Conservation (phyloP, 306 rosid species). For the Medicago arabica region DNA sequence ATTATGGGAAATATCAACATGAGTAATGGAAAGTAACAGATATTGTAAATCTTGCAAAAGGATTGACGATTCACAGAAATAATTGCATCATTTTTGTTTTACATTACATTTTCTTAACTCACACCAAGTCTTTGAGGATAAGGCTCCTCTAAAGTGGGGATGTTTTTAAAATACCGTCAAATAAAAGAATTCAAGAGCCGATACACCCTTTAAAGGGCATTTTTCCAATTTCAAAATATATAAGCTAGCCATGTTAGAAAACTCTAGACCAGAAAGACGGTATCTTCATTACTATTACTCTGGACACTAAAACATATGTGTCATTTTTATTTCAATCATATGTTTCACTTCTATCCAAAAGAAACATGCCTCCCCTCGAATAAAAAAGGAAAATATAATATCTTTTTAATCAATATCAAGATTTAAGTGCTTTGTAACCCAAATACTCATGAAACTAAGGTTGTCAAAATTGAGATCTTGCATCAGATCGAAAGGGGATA, state of each 20-base stretch:
- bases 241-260: conserved; percentile 7
- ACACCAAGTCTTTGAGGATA: background rate
- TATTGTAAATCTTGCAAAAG: conserved; percentile 6
- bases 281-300: background rate
- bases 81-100: background rate
- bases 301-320: background rate
- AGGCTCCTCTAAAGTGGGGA: background rate
- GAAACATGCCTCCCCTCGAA: background rate
- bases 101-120: background rate
- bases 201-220: background rate
- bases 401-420: background rate
- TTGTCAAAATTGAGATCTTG: too few relatives aligned
- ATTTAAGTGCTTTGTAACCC: background rate
- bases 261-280: background rate
- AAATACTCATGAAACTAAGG: background rate
- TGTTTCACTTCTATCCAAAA: background rate
- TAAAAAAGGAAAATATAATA: background rate
- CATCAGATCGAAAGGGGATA: too few relatives aligned
- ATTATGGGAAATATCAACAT: conserved; percentile 1
- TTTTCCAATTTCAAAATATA: background rate
- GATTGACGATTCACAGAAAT: background rate
- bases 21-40: background rate
- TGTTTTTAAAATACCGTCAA: background rate
- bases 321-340: background rate
- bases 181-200: background rate